phyloP scores from a whole-genome alignment of 1,284 basidiomycete species.

The Anthracocystis panici-leucophaei region DNA sequence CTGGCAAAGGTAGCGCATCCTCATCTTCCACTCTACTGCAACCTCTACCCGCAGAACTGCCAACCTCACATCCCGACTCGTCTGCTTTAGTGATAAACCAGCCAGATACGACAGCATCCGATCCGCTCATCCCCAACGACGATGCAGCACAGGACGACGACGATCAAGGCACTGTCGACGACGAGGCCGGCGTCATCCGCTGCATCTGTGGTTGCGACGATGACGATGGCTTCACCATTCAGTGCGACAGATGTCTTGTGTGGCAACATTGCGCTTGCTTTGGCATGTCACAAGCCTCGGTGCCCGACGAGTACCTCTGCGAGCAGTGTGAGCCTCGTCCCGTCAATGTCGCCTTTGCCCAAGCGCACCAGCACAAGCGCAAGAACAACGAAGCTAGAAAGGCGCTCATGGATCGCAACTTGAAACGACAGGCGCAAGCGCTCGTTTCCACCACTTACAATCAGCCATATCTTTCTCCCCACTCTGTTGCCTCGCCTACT shows the following conservation, averaged over 20 bases:
- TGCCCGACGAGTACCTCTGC: conserved; percentile 77
- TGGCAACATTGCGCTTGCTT: conserved; percentile 95
- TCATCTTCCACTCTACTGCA: conserved; percentile 12
- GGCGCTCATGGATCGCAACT: conserved; percentile 50
- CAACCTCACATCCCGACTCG: background rate
- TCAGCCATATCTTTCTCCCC: conserved; percentile 19
- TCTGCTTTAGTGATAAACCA: conserved; percentile 1
- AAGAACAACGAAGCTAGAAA: conserved; percentile 65
- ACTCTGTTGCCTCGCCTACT: conserved; percentile 27
- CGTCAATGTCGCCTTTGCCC: conserved; percentile 63
- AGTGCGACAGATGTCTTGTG: conserved; percentile 86
- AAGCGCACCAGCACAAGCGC: conserved; percentile 61
- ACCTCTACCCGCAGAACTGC: conserved; percentile 1
- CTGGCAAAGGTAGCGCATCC: conserved; percentile 9
- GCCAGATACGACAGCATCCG: conserved; percentile 15
- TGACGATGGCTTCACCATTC: conserved; percentile 92
- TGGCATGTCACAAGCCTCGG: conserved; percentile 71
- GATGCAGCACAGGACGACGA: conserved; percentile 48
- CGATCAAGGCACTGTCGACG: conserved; percentile 61
- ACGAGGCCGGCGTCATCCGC: conserved; percentile 61
- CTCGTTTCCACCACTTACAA: conserved; percentile 30
- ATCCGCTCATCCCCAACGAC: conserved; percentile 27
- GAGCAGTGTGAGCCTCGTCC: conserved; percentile 70
- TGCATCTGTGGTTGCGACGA: conserved; percentile 80
- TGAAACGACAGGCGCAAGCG: conserved; percentile 45